phyloP scores from a whole-genome alignment of 2,329 filamentous ascomycete species.

The Penicillium rolfsii region DNA sequence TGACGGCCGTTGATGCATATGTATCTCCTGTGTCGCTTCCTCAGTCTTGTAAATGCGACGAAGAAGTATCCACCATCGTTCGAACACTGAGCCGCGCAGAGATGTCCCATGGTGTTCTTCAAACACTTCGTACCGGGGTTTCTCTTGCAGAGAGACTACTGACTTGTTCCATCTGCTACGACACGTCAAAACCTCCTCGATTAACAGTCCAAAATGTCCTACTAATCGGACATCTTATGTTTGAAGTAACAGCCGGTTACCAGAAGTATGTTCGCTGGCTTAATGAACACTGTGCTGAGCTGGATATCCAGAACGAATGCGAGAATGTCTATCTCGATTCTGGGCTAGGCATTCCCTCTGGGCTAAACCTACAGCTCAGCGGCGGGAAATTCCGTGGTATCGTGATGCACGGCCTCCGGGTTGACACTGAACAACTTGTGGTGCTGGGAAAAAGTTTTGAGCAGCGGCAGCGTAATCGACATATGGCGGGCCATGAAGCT shows the following conservation, averaged over 20 bases:
- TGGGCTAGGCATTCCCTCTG: constrained; percentile 12
- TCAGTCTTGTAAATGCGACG: constrained; percentile 30
- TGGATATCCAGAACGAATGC: constrained; percentile 11
- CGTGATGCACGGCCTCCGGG: constrained; percentile 20
- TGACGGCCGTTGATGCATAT: constrained; percentile 11
- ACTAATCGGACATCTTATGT: constrained; percentile 32
- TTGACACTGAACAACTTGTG: constrained; percentile 25
- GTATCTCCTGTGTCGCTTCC: constrained; percentile 23
- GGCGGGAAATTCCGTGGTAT: constrained; percentile 19
- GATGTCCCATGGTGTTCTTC: constrained; percentile 25
- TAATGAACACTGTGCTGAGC: constrained; percentile 24
- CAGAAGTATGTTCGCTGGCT: constrained; percentile 34
- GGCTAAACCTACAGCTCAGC: constrained; percentile 19
- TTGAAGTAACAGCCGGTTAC: constrained; percentile 33
- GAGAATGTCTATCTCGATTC: constrained; percentile 20
- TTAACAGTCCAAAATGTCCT: constrained; percentile 36
- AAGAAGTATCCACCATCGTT: constrained; percentile 27
- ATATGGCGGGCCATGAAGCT: constrained; percentile 33
- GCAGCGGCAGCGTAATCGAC: constrained; percentile 32
- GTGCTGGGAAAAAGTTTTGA: constrained; percentile 29
- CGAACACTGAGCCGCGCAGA: constrained; percentile 22
- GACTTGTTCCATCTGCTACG: constrained; percentile 33
- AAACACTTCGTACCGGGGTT: constrained; percentile 22
- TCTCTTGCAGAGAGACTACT: constrained; percentile 28
- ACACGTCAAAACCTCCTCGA: constrained; percentile 34